phyloP scores from a whole-genome alignment of 1,284 basidiomycete genomes.

The Boletus smithii region DNA sequence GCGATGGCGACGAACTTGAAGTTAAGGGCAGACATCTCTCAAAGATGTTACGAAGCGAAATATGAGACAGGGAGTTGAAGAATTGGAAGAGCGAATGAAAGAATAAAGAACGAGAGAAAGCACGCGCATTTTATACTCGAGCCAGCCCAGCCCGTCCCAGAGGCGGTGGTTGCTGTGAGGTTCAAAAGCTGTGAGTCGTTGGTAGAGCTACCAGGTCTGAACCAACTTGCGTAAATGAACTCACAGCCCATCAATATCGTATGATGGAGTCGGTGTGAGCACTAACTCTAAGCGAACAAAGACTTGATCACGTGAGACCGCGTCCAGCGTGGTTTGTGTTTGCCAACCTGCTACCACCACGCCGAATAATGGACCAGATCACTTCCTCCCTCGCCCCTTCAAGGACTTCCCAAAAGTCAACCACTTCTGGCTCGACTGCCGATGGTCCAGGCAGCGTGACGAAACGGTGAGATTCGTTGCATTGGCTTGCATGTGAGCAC shows the following conservation, averaged over 20 bases:
- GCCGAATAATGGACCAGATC: conserved; percentile 62
- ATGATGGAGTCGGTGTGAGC: too few relatives aligned
- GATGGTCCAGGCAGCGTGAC: conserved; percentile 72
- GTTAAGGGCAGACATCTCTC: conserved; percentile 19
- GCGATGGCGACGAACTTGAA: conserved; percentile 12
- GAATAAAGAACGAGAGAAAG: not conserved
- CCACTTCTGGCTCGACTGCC: conserved; percentile 45
- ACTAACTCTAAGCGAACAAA: too few relatives aligned
- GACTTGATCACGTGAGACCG: conserved; percentile 29
- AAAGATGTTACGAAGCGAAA: conserved; percentile 15
- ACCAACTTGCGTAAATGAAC: too few relatives aligned
- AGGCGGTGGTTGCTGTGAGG: too few relatives aligned
- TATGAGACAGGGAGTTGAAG: too few relatives aligned
- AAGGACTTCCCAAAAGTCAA: conserved; percentile 52
- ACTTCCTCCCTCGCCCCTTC: conserved; percentile 62
- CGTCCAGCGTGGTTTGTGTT: conserved; percentile 11
- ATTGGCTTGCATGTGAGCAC: conserved; percentile 6
- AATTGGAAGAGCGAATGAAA: not conserved
- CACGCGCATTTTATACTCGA: too few relatives aligned
- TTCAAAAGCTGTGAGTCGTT: too few relatives aligned
- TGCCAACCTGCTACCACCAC: not conserved
- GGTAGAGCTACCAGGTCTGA: too few relatives aligned
- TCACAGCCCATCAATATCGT: too few relatives aligned
- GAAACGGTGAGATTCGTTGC: conserved; percentile 54
- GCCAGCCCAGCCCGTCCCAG: too few relatives aligned